phyloP scores from a whole-genome alignment of 371 early-diverging fungal species.

The Saksenaea vasiformis region DNA sequence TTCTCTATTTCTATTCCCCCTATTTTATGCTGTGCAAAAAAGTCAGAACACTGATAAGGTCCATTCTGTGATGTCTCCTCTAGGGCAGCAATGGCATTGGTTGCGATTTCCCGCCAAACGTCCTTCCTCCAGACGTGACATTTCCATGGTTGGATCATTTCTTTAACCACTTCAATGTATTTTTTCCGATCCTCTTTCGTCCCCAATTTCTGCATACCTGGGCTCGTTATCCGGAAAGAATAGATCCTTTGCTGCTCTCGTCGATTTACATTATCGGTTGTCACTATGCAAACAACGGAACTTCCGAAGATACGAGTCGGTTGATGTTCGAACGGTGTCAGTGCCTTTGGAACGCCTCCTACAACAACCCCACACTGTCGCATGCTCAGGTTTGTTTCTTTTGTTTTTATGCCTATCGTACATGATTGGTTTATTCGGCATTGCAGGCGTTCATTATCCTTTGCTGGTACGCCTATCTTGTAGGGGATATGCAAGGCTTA shows the following conservation, averaged over 20 bases:
- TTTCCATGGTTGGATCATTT: slow-evolving; percentile 27
- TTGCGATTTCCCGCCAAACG: slow-evolving; percentile 19
- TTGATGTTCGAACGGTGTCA: background rate
- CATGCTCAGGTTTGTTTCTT: slow-evolving; percentile 30
- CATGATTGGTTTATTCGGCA: background rate
- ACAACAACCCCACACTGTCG: slow-evolving; percentile 14
- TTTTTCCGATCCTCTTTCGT: slow-evolving; percentile 46
- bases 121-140: background rate
- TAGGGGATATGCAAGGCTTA: slow-evolving; percentile 7
- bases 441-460: slow-evolving; percentile 18
- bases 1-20: background rate
- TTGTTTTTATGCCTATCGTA: background rate
- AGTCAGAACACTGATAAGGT: slow-evolving; percentile 50
- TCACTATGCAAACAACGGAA: slow-evolving; percentile 13
- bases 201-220: slow-evolving; percentile 35
- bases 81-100: slow-evolving; percentile 50
- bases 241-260: slow-evolving; percentile 33
- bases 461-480: slow-evolving; percentile 12
- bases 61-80: slow-evolving; percentile 38
- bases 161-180: slow-evolving; percentile 43
- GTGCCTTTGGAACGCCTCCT: background rate
- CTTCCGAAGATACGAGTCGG: background rate
- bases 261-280: slow-evolving; percentile 37
- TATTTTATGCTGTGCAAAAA: background rate
- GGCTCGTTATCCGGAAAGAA: slow-evolving; percentile 13